A percentile compares a stretch with the other conserved stretches of the same genome.
Conservation (phyloP, 768 basidiomycete species). For the Ephemerocybe angulata region DNA sequence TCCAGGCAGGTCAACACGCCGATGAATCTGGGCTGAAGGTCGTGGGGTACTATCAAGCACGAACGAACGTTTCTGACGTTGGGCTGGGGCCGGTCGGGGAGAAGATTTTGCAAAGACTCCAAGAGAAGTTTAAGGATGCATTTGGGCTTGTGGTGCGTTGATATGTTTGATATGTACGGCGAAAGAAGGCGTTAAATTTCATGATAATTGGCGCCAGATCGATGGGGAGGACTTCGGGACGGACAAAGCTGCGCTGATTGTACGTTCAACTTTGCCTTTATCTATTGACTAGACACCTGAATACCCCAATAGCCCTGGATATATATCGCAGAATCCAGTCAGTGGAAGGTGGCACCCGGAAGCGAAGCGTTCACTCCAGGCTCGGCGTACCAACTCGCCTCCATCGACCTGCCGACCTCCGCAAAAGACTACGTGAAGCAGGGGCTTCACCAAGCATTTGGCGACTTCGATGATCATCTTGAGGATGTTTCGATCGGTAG, state of each 20-base stretch:
- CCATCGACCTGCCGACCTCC: conserved; percentile 40
- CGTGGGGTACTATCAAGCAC: conserved; percentile 77
- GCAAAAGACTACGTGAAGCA: conserved; percentile 51
- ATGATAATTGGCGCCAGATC: conserved; percentile 35
- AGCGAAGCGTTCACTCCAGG: conserved; percentile 42
- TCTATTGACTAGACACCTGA: background rate
- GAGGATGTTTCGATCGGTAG: conserved; percentile 63
- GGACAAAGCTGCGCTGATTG: conserved; percentile 52
- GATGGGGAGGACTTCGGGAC: conserved; percentile 58
- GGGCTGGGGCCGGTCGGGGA: conserved; percentile 65
- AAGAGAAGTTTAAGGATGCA: conserved; percentile 50
- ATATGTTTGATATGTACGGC: background rate
- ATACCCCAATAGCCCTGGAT: conserved; percentile 48
- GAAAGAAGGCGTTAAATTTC: conserved; percentile 5
- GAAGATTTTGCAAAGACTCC: conserved; percentile 54
- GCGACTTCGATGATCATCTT: conserved; percentile 81
- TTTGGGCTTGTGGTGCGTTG: conserved; percentile 66
- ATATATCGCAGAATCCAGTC: conserved; percentile 29
- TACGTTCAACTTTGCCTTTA: conserved; percentile 30
- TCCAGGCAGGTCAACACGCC: conserved; percentile 59
- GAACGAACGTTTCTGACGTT: conserved; percentile 57
- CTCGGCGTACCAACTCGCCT: conserved; percentile 45
- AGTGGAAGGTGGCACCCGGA: conserved; percentile 46
- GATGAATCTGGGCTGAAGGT: conserved; percentile 47
- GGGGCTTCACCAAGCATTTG: conserved; percentile 55